phyloP scores from a whole-genome alignment of 139 green algal genomes.

The Closterium sp. region DNA sequence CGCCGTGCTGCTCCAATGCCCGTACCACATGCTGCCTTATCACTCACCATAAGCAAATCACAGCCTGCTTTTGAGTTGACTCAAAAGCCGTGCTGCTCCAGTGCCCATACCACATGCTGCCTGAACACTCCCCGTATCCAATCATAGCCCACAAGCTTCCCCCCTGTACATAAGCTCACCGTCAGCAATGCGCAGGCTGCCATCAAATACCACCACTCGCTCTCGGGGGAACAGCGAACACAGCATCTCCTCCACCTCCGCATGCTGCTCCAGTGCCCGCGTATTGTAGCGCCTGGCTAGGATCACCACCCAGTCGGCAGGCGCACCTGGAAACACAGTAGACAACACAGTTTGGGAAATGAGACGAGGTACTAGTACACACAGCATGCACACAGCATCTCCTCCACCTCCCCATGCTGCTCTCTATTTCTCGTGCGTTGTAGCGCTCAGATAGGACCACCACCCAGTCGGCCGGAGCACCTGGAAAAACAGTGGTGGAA shows the following conservation, averaged over 20 bases:
- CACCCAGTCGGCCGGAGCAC: neutral
- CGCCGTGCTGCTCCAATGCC: no score
- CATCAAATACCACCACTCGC: slow-evolving; percentile 24
- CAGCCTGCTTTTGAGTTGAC: no score
- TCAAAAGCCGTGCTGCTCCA: no score
- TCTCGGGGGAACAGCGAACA: neutral
- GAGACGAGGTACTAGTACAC: neutral
- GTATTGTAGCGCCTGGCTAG: slow-evolving; percentile 12
- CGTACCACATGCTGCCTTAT: no score
- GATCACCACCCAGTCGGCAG: slow-evolving; percentile 14
- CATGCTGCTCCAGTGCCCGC: slow-evolving; percentile 4
- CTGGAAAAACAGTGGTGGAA: no score
- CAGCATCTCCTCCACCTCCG: slow-evolving; percentile 6
- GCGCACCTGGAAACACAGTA: neutral
- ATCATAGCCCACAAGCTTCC: neutral
- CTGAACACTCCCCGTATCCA: neutral
- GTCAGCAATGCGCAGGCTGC: slow-evolving; percentile 5
- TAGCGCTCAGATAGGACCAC: neutral
- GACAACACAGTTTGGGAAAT: neutral
- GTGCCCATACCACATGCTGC: no score
- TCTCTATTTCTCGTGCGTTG: neutral
- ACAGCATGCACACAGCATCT: neutral
- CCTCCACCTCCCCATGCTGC: slow-evolving; percentile 10
- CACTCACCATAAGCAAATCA: neutral
- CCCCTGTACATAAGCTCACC: slow-evolving; percentile 9